Evolutionary conservation across 768 basidiomycete genomes (phyloP).

Genomic region (Tylopilus rubrobrunneus): DNA sequence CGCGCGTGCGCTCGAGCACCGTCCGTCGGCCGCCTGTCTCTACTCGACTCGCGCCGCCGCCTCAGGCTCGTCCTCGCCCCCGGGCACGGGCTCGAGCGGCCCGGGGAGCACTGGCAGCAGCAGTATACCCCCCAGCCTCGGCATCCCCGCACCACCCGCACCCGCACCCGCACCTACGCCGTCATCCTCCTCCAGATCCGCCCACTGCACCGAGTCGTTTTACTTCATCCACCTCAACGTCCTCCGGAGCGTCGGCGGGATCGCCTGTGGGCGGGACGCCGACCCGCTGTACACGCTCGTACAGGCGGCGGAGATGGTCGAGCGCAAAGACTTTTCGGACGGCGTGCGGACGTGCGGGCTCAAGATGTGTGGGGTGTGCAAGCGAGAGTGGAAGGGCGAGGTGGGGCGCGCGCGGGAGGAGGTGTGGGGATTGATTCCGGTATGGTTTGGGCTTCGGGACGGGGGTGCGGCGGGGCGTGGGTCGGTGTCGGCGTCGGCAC

Average conservation of each 20-base stretch:
- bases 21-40: conserved; percentile 49
- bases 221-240: conserved; percentile 75
- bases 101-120: no score
- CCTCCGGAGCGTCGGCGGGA: conserved; percentile 65
- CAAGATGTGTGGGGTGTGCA: conserved; percentile 50
- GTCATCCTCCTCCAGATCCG: conserved; percentile 7
- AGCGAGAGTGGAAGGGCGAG: conserved; percentile 42
- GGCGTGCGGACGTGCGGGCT: conserved; percentile 52
- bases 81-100: neutral
- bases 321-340: conserved; percentile 65
- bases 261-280: conserved; percentile 68
- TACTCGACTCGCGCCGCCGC: conserved; percentile 31
- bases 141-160: no score
- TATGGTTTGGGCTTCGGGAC: conserved; percentile 55
- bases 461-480: conserved; percentile 4
- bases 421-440: conserved; percentile 58
- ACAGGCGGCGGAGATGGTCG: conserved; percentile 70
- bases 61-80: neutral
- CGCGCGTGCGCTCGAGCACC: conserved; percentile 51
- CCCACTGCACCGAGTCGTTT: conserved; percentile 60
- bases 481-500: neutral
- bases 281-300: conserved; percentile 68
- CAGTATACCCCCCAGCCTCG: neutral
- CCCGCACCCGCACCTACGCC: no score
- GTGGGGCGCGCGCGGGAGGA: conserved; percentile 49